phyloP scores from a whole-genome alignment of 2,329 filamentous ascomycete genomes.

The Talaromyces albobiverticillius region DNA sequence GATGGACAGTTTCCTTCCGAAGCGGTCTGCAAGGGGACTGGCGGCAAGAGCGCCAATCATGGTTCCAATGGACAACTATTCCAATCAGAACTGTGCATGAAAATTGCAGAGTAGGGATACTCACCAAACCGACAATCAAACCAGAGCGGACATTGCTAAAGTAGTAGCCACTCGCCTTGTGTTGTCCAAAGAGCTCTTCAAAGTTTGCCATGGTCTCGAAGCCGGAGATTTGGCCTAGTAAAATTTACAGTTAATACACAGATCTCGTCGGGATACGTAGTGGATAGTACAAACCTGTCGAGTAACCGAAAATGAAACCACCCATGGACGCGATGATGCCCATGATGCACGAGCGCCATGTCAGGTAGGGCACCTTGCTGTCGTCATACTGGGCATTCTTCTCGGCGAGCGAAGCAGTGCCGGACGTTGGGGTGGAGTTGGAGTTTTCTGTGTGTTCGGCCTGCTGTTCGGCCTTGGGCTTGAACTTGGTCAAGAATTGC shows the following conservation, averaged over 20 bases:
- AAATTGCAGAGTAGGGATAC: no score
- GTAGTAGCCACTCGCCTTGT: conserved; percentile 24
- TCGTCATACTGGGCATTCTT: conserved; percentile 38
- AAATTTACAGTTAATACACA: conserved; percentile 3
- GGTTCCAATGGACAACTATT: conserved; percentile 43
- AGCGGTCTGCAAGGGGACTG: conserved; percentile 44
- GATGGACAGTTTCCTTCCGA: conserved; percentile 47
- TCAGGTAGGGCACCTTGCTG: conserved; percentile 42
- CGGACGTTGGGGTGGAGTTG: conserved; percentile 28
- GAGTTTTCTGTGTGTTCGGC: conserved; percentile 29
- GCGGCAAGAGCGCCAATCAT: conserved; percentile 42
- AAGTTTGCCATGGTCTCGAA: conserved; percentile 49
- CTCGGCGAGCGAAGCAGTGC: conserved; percentile 30
- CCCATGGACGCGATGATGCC: conserved; percentile 48
- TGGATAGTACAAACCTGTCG: conserved; percentile 40
- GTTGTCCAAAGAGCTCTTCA: conserved; percentile 38
- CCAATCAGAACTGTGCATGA: no score
- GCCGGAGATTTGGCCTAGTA: conserved; percentile 42
- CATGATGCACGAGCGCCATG: conserved; percentile 42
- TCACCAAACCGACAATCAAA: conserved; percentile 44
- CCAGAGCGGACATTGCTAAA: conserved; percentile 46
- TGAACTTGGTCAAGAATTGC: conserved; percentile 21
- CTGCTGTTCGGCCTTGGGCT: conserved; percentile 23
- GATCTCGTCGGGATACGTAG: no score
- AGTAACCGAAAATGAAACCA: conserved; percentile 48